phyloP scores from a whole-genome alignment of 352 stramenopile species.

The Globisporangium acanthophoron region DNA sequence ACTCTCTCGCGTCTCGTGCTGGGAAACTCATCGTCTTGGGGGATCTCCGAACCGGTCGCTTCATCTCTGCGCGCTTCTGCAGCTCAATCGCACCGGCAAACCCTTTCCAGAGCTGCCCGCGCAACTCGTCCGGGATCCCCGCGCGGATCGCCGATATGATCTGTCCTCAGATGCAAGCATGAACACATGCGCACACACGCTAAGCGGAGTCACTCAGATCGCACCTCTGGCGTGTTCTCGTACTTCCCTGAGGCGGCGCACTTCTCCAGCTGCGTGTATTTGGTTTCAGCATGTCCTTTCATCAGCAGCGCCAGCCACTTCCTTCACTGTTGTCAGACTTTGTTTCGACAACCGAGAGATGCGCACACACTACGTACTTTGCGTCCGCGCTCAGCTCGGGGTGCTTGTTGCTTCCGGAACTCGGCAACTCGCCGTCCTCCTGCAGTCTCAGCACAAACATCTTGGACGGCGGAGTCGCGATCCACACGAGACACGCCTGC shows the following conservation, averaged over 20 bases:
- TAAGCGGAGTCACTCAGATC: not conserved
- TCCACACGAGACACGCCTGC: constrained; percentile 74
- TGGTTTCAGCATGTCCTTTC: constrained; percentile 73
- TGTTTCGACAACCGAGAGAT: not conserved
- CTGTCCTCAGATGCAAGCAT: constrained; percentile 15
- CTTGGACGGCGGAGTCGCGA: constrained; percentile 75
- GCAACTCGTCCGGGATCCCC: constrained; percentile 72
- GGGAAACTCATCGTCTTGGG: constrained; percentile 46
- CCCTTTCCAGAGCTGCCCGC: constrained; percentile 67
- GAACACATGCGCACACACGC: not conserved
- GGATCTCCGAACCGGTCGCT: constrained; percentile 38
- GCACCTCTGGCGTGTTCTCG: constrained; percentile 54
- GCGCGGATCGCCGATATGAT: constrained; percentile 70
- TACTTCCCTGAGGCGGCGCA: constrained; percentile 62
- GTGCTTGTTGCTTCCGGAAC: constrained; percentile 16
- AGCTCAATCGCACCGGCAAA: constrained; percentile 61
- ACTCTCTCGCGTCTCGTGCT: not conserved
- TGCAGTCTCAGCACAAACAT: constrained; percentile 81
- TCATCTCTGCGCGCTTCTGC: constrained; percentile 54
- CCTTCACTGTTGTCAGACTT: constrained; percentile 3
- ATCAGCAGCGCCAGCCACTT: constrained; percentile 72
- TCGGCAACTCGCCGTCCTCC: constrained; percentile 46
- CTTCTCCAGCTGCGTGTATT: constrained; percentile 79
- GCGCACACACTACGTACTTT: constrained; percentile 23
- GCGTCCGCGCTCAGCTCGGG: constrained; percentile 53